phyloP scores from a whole-genome alignment of 2,329 filamentous ascomycete genomes.

The Tetracladium maxilliforme region DNA sequence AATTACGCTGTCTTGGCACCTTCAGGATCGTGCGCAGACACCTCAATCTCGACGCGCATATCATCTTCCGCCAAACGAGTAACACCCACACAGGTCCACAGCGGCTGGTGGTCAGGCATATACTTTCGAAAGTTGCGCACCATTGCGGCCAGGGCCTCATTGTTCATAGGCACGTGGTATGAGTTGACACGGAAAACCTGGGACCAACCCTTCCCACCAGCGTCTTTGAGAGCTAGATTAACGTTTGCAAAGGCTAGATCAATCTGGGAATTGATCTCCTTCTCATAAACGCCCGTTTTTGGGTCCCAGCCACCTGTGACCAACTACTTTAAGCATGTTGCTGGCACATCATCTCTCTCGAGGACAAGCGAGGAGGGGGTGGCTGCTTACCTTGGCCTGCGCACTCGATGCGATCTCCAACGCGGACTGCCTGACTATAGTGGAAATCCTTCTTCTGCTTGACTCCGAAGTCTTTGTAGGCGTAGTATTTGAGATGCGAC shows the following conservation, averaged over 20 bases:
- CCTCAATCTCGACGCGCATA: slow-evolving; percentile 46
- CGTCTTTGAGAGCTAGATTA: slow-evolving; percentile 30
- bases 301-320: slow-evolving; percentile 18
- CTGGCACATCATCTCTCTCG: not conserved
- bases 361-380: not conserved
- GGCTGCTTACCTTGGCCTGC: slow-evolving; percentile 26
- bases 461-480: slow-evolving; percentile 1
- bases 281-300: slow-evolving; percentile 8
- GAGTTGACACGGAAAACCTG: slow-evolving; percentile 34
- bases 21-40: slow-evolving; percentile 28
- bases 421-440: slow-evolving; percentile 31
- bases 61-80: slow-evolving; percentile 25
- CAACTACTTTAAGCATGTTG: slow-evolving; percentile 2
- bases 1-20: too few species aligned
- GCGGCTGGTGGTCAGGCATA: slow-evolving; percentile 34
- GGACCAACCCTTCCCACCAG: slow-evolving; percentile 39
- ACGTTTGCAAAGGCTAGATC: slow-evolving; percentile 41
- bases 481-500: slow-evolving; percentile 1
- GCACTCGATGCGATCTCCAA: slow-evolving; percentile 29
- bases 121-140: slow-evolving; percentile 30
- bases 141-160: slow-evolving; percentile 24
- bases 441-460: too few species aligned
- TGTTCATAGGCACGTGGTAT: slow-evolving; percentile 26
- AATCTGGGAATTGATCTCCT: slow-evolving; percentile 27
- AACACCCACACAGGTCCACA: slow-evolving; percentile 39